A percentile compares a stretch with the other conserved stretches of the same genome.
phyloP scores from a whole-genome alignment of 495 filamentous ascomycete genomes.

The Podospora pseudopauciseta region DNA sequence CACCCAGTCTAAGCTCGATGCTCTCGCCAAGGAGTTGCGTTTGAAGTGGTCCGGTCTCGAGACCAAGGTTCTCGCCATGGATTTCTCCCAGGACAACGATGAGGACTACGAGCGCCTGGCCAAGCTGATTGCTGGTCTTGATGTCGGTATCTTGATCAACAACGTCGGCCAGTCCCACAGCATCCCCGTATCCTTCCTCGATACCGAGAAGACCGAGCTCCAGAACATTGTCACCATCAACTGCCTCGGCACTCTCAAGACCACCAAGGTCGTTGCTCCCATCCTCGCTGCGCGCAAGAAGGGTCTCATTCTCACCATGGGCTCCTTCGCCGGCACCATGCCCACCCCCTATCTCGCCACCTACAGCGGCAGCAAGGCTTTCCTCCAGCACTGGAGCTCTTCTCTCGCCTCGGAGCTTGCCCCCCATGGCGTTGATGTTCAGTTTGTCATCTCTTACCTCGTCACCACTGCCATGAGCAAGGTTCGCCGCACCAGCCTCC shows the following conservation, averaged over 20 bases:
- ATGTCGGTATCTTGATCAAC: slow-evolving; percentile 88
- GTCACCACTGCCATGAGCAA: slow-evolving; percentile 96
- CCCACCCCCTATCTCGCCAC: slow-evolving; percentile 93
- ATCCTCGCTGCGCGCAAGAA: slow-evolving; percentile 77
- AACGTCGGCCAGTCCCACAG: slow-evolving; percentile 93
- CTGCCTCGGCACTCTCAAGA: slow-evolving; percentile 79
- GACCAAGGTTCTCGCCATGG: slow-evolving; percentile 79
- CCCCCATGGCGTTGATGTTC: slow-evolving; percentile 72
- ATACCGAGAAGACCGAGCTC: slow-evolving; percentile 75
- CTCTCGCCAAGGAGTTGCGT: slow-evolving; percentile 71
- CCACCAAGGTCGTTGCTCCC: slow-evolving; percentile 79
- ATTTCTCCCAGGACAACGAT: slow-evolving; percentile 76
- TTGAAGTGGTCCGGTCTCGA: slow-evolving; percentile 60
- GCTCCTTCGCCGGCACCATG: slow-evolving; percentile 84
- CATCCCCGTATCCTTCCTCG: slow-evolving; percentile 84
- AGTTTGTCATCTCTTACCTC: slow-evolving; percentile 85
- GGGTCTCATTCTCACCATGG: slow-evolving; percentile 95
- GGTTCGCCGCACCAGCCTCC: slow-evolving; percentile 67
- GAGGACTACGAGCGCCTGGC: slow-evolving; percentile 71
- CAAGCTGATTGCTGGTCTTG: slow-evolving; percentile 62
- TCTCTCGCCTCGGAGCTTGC: slow-evolving; percentile 80
- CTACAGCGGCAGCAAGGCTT: slow-evolving; percentile 97
- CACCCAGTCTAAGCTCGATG: slow-evolving; percentile 80
- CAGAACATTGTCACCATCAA: slow-evolving; percentile 91
- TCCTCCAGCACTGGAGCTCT: slow-evolving; percentile 94